Conservation (phyloP, 139 green algal genomes). For the Micractinium conductrix region DNA sequence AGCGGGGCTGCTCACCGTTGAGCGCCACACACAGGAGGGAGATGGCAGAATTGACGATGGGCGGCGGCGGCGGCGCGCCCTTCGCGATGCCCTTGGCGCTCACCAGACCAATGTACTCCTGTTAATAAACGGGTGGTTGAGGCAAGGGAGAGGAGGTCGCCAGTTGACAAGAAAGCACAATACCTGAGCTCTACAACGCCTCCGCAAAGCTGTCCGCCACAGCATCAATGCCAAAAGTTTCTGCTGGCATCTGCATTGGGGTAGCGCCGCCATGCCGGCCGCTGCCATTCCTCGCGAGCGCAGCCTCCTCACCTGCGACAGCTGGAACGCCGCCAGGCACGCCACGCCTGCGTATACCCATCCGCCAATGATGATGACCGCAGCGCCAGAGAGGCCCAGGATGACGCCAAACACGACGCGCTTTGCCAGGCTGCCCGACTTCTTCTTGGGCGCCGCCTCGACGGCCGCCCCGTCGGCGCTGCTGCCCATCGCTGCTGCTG, state of each 20-base stretch:
- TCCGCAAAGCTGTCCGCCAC: too few species aligned
- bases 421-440: constrained; percentile 55
- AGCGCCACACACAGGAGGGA: constrained; percentile 79
- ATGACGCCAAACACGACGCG: constrained; percentile 68
- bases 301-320: constrained; percentile 51
- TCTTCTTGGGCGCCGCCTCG: constrained; percentile 14
- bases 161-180: too few species aligned
- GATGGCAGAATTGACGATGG: constrained; percentile 63
- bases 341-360: constrained; percentile 61
- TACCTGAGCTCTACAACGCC: too few species aligned
- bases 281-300: too few species aligned
- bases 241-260: too few species aligned
- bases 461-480: neutral
- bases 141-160: too few species aligned
- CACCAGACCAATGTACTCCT: constrained; percentile 68
- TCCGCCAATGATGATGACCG: constrained; percentile 66
- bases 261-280: too few species aligned
- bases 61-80: constrained; percentile 74
- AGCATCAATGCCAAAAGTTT: too few species aligned
- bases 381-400: constrained; percentile 62
- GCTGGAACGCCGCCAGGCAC: constrained; percentile 78
- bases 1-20: too few species aligned
- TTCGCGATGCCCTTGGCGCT: constrained; percentile 47
- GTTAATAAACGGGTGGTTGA: too few species aligned
- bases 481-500: neutral